Conservation (phyloP, 768 basidiomycete genomes). For the Suillus fuscotomentosus region DNA sequence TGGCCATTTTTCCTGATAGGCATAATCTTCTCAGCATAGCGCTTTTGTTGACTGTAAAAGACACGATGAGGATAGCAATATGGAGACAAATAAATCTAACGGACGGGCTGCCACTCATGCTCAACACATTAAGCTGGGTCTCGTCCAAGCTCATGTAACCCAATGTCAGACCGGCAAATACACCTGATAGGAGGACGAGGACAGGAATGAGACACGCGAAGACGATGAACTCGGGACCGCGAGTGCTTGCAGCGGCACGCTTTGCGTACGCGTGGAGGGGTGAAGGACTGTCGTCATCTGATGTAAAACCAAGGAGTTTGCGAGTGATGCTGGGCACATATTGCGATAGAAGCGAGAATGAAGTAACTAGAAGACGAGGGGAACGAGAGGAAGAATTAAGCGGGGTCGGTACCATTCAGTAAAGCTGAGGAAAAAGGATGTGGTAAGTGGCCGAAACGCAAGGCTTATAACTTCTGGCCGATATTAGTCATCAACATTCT, state of each 20-base stretch:
- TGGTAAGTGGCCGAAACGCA: background rate
- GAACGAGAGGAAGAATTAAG: slow-evolving; percentile 30
- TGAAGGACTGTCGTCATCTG: slow-evolving; percentile 9
- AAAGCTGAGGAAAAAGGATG: slow-evolving; percentile 2
- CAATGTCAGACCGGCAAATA: slow-evolving; percentile 90
- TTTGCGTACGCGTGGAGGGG: slow-evolving; percentile 28
- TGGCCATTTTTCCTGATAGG: slow-evolving; percentile 86
- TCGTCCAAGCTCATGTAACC: slow-evolving; percentile 94
- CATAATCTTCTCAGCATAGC: slow-evolving; percentile 81
- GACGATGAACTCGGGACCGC: slow-evolving; percentile 34
- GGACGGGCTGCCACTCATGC: slow-evolving; percentile 81
- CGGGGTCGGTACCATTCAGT: slow-evolving; percentile 40
- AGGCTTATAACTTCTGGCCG: background rate
- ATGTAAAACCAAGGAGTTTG: slow-evolving; percentile 7
- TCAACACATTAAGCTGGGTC: slow-evolving; percentile 86
- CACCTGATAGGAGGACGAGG: slow-evolving; percentile 77
- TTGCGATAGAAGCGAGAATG: slow-evolving; percentile 42
- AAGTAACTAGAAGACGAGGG: slow-evolving; percentile 44
- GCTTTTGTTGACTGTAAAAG: slow-evolving; percentile 64
- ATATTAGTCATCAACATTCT: slow-evolving; percentile 1
- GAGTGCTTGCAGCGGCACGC: slow-evolving; percentile 22
- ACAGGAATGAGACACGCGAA: slow-evolving; percentile 71
- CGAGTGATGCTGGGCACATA: slow-evolving; percentile 43
- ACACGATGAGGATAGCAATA: background rate
- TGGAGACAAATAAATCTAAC: slow-evolving; percentile 25